Evolutionary conservation across 352 stramenopile genomes (phyloP).

Genomic region (Globisporangium paddicum): DNA sequence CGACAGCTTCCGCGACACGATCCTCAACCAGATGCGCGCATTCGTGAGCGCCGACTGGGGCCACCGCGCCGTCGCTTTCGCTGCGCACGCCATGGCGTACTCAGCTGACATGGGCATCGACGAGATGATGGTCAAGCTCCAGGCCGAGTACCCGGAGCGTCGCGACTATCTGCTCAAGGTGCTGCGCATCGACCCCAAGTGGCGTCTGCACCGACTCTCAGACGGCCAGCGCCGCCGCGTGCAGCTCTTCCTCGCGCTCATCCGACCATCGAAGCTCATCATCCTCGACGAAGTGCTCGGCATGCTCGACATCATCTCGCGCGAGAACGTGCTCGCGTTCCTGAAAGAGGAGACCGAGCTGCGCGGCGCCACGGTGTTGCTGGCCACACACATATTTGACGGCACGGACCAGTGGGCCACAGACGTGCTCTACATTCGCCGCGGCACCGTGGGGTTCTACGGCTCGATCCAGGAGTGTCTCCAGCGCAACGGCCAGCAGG

Average conservation of each 20-base stretch:
- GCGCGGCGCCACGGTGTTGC: slow-evolving; percentile 57
- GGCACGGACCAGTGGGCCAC: slow-evolving; percentile 95
- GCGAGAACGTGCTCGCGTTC: slow-evolving; percentile 92
- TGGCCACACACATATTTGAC: slow-evolving; percentile 97
- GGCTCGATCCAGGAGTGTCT: slow-evolving; percentile 69
- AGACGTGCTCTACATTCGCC: slow-evolving; percentile 92
- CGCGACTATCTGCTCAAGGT: slow-evolving; percentile 92
- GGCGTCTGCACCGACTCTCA: slow-evolving; percentile 80
- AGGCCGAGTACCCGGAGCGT: slow-evolving; percentile 92
- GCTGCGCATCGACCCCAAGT: slow-evolving; percentile 94
- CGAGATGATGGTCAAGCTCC: slow-evolving; percentile 96
- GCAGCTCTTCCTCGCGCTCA: slow-evolving; percentile 94
- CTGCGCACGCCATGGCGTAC: slow-evolving; percentile 81
- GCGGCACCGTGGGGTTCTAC: slow-evolving; percentile 50
- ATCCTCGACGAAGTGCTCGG: slow-evolving; percentile 98
- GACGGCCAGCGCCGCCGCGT: slow-evolving; percentile 88
- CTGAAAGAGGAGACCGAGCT: slow-evolving; percentile 81
- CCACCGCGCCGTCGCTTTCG: slow-evolving; percentile 95
- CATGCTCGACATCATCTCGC: slow-evolving; percentile 95
- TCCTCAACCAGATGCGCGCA: slow-evolving; percentile 89
- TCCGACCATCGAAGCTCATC: slow-evolving; percentile 95
- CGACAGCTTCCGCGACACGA: slow-evolving; percentile 95
- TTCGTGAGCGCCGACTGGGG: slow-evolving; percentile 97
- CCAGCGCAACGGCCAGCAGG: slow-evolving; percentile 41
- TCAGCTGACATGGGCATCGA: slow-evolving; percentile 94